Percentiles rank a stretch among this genome's conserved stretches.
Evolutionary conservation across 2,329 filamentous ascomycete species (phyloP).

Genomic region (Sclerotinia minor): DNA sequence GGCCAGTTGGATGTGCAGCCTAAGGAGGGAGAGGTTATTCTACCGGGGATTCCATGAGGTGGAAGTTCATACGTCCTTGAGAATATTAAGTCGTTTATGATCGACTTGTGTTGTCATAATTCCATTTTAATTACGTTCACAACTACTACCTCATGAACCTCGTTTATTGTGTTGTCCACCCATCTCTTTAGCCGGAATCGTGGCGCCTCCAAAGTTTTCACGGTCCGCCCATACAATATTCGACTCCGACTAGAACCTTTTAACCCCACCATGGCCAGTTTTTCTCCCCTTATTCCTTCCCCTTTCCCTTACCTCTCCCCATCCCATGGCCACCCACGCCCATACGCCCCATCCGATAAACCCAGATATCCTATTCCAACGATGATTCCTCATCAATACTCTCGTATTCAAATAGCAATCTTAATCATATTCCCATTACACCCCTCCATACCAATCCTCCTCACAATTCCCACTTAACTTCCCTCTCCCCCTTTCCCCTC

Average conservation of each 20-base stretch:
- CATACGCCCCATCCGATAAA: too few species aligned
- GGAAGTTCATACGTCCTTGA: background rate
- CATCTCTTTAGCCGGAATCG: background rate
- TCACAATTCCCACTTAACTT: too few species aligned
- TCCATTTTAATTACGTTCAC: background rate
- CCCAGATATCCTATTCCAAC: too few species aligned
- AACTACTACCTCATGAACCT: background rate
- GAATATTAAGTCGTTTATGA: background rate
- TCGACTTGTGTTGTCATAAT: background rate
- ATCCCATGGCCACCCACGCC: too few species aligned
- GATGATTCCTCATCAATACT: too few species aligned
- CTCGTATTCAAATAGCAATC: too few species aligned
- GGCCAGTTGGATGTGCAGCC: constrained; percentile 37
- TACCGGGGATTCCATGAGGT: constrained; percentile 35
- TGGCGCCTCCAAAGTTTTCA: background rate
- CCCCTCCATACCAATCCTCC: too few species aligned
- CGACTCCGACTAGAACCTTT: background rate
- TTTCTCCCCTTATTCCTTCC: too few species aligned
- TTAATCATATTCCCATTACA: too few species aligned
- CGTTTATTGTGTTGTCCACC: background rate
- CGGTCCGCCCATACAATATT: background rate
- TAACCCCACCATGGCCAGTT: background rate
- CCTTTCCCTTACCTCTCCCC: too few species aligned
- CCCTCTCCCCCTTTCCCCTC: too few species aligned
- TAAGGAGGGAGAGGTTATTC: constrained; percentile 30